Evolutionary conservation across 1,284 basidiomycete species (phyloP).

Genomic region (Fistulina hepatica): DNA sequence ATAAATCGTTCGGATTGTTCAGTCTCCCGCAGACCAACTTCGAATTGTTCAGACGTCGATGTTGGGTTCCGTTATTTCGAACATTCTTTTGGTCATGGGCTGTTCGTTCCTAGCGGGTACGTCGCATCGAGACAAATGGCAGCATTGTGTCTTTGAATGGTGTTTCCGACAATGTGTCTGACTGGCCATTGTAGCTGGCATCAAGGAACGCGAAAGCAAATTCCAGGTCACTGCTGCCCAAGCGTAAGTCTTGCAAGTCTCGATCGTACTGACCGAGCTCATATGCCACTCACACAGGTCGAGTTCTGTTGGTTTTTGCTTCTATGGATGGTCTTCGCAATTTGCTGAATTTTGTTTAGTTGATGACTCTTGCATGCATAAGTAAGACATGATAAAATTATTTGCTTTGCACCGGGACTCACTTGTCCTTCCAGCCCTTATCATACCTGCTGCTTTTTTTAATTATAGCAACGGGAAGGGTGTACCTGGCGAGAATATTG

Average conservation of each 20-base stretch:
- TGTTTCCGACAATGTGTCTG: background rate
- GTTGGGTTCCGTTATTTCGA: conserved; percentile 81
- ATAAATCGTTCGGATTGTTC: conserved; percentile 1
- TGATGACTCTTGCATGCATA: conserved; percentile 85
- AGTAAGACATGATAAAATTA: conserved; percentile 36
- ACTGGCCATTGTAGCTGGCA: conserved; percentile 39
- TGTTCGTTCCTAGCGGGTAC: conserved; percentile 76
- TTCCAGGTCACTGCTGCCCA: conserved; percentile 83
- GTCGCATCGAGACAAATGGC: no score
- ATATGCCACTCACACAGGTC: conserved; percentile 30
- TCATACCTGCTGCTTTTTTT: conserved; percentile 92
- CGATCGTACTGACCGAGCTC: conserved; percentile 11
- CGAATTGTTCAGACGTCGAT: conserved; percentile 86
- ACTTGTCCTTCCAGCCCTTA: conserved; percentile 43
- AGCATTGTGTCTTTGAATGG: background rate
- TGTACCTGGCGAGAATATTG: conserved; percentile 8
- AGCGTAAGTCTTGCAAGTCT: conserved; percentile 41
- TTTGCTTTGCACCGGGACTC: conserved; percentile 7
- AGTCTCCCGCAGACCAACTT: conserved; percentile 45
- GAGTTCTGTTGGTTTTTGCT: conserved; percentile 43
- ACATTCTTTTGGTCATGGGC: conserved; percentile 79
- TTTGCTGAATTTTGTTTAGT: conserved; percentile 24
- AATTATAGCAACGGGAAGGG: conserved; percentile 40
- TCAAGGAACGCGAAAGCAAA: conserved; percentile 52
- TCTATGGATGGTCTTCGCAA: conserved; percentile 1